Base-by-base conservation (phyloP, 2,329 filamentous ascomycete species). In the Clarireedia sp. region DNA sequence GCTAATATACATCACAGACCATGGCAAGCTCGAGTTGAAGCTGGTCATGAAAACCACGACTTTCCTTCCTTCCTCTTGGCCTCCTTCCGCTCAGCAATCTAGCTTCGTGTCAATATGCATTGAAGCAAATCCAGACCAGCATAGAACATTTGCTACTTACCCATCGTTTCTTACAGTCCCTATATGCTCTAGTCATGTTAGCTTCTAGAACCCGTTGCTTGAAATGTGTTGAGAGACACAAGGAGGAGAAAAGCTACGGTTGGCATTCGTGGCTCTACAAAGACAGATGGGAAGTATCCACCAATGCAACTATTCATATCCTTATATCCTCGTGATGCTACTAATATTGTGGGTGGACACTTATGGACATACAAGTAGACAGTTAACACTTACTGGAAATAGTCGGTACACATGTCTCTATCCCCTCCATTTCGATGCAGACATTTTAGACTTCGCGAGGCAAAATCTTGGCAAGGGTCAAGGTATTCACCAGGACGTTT, bases 131-230 rank as follows among this genome's bases (percentile, higher is more conserved):
- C 17, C 21, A 5, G 41, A 44, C 24, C 41, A 21, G 6, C n/a
- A 24, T 21, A 36, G 36, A 40, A 21, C 5, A 23, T 17, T 36
- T n/a, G 9, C 24, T n/a, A 59, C 81, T 66, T 78, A 96, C 90
- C 91, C 91, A 96, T 75, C 85, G 80, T 74, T 95, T 91, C 72
- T 96, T 96, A 73, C 92, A 97, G 60, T 95, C 90, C 57, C 90
- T 83, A 71, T 96, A 97, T 50, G 90, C 90, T 73, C 90, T 95
- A 53, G n/a, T 38, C 26, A 45, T 17, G 17, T 41, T 41, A n/a
- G 17, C 17, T 41, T 17, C 16, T 41, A 3, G 38, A 9, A 8
- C 16, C 14, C 10, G 16, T n/a, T 14, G 1, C 17, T 19, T 5
- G 0, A 38, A 52, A 52, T 10, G 17, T 17, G 16, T 10, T 17